Percentiles rank a stretch among this genome's conserved stretches.
Evolutionary conservation across 176 grass and related monocot species (phyloP).

Genomic region (Leersia perrieri): DNA sequence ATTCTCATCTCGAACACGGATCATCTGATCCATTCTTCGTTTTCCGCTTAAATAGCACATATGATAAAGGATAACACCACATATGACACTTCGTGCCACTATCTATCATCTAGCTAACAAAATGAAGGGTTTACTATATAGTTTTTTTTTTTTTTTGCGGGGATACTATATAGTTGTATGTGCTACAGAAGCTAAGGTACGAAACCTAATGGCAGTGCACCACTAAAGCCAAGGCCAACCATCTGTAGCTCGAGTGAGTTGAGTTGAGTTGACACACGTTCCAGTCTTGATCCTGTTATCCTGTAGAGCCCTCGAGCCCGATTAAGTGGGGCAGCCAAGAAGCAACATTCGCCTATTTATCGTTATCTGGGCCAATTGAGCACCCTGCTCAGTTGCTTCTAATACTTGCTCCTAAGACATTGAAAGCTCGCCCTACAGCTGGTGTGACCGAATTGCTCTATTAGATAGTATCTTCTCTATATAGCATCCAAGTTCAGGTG

Average conservation of each 20-base stretch:
- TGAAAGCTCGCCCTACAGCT: constrained; percentile 1
- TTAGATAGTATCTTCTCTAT: constrained; percentile 29
- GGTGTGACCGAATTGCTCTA: constrained; percentile 16
- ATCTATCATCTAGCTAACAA: background rate
- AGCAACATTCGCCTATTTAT: background rate
- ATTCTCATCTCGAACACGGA: background rate
- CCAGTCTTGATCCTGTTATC: background rate
- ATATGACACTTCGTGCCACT: background rate
- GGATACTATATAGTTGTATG: background rate
- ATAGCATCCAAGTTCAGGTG: constrained; percentile 28
- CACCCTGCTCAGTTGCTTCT: background rate
- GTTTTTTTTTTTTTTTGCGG: no score
- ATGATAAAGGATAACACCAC: background rate
- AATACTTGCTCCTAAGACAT: background rate
- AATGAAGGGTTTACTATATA: background rate
- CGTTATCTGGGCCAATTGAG: background rate
- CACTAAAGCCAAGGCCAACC: background rate
- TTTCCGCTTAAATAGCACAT: background rate
- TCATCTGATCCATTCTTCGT: background rate
- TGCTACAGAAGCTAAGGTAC: background rate
- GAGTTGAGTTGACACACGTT: constrained; percentile 9
- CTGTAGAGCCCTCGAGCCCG: background rate
- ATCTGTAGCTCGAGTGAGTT: background rate
- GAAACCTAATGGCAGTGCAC: background rate
- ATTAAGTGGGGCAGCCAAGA: background rate